These are phyloP conservation scores for Pleoardoris graminearum DNA, from an alignment of 2,329 filamentous ascomycete genomes.

Conservation along the genomic window DNA sequence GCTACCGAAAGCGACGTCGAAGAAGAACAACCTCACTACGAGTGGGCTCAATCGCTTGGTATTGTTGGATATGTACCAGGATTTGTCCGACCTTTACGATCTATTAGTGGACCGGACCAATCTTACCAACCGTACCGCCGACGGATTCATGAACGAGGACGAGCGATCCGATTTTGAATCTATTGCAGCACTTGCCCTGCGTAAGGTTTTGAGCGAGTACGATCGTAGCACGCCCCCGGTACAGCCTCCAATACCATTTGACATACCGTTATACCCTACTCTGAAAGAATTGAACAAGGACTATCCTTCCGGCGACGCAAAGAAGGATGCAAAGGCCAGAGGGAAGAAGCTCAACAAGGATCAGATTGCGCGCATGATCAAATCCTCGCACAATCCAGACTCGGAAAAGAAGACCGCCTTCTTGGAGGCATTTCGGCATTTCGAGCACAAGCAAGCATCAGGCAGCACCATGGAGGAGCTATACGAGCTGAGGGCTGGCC, in stretches of 20 bases:
- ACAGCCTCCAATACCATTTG: conserved; percentile 87
- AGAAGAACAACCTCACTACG: conserved; percentile 87
- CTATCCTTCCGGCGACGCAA: conserved; percentile 66
- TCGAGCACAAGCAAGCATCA: conserved; percentile 69
- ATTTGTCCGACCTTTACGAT: conserved; percentile 87
- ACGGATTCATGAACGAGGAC: conserved; percentile 64
- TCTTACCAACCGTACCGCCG: conserved; percentile 76
- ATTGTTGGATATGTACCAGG: conserved; percentile 78
- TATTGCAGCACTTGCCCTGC: conserved; percentile 66
- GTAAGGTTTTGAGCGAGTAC: conserved; percentile 82
- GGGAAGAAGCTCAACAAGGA: conserved; percentile 75
- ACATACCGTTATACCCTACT: conserved; percentile 76
- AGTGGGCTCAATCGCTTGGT: conserved; percentile 85
- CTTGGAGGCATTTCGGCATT: conserved; percentile 69
- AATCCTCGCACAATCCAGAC: conserved; percentile 79
- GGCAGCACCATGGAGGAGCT: conserved; percentile 69
- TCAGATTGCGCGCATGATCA: conserved; percentile 76
- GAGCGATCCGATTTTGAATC: conserved; percentile 59
- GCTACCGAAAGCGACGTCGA: conserved; percentile 89
- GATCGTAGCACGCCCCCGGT: conserved; percentile 89
- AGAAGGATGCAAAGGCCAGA: conserved; percentile 74
- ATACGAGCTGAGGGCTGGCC: conserved; percentile 70
- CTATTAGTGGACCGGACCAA: conserved; percentile 78
- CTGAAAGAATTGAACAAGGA: conserved; percentile 68
- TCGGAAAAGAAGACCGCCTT: conserved; percentile 65